phyloP scores from a whole-genome alignment of 177 flowering plant species.

The Vitis hybrid region DNA sequence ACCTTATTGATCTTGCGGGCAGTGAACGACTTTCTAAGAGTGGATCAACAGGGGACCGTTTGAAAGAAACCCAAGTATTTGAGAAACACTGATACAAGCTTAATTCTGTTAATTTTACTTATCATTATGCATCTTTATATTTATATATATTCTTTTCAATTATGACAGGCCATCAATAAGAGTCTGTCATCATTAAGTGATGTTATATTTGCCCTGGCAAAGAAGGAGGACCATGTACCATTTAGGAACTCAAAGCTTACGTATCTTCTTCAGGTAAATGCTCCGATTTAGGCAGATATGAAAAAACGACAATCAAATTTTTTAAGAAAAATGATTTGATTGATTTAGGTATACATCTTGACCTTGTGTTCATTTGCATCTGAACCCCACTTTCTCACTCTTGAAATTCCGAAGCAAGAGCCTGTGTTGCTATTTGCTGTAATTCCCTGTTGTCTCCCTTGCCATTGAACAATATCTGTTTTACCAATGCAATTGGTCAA shows the following conservation, averaged over 20 bases:
- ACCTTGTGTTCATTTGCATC: no score
- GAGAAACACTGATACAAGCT: neutral
- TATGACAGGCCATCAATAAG: slow-evolving; percentile 72
- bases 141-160: neutral
- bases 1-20: slow-evolving; percentile 96
- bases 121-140: neutral
- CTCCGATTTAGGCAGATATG: neutral
- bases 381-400: no score
- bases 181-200: slow-evolving; percentile 81
- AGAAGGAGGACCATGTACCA: slow-evolving; percentile 81
- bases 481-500: no score
- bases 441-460: no score
- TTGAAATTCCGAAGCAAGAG: no score
- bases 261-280: slow-evolving; percentile 82
- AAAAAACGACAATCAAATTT: no score
- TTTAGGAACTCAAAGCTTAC: slow-evolving; percentile 91
- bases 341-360: no score
- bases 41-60: slow-evolving; percentile 93
- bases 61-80: slow-evolving; percentile 88
- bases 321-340: no score
- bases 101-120: slow-evolving; percentile 2
- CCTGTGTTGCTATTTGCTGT: no score
- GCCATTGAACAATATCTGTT: no score
- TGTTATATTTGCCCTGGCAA: slow-evolving; percentile 77
- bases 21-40: slow-evolving; percentile 97